Conservation (phyloP, 805 yeast species). For the Saccharomycopsis synnaedendra region DNA sequence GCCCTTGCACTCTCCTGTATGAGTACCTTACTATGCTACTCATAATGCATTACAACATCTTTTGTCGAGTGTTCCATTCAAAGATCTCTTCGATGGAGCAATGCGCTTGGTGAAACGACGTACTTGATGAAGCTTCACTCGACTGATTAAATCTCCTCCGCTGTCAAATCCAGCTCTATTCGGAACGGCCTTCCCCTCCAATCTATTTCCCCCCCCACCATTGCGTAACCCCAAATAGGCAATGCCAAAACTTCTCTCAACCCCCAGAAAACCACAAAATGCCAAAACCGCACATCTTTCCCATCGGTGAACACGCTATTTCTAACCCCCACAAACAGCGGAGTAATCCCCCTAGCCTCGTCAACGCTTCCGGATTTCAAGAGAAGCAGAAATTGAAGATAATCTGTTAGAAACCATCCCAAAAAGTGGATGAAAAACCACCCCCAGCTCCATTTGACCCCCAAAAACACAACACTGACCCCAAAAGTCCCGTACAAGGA, state of each 20-base stretch:
- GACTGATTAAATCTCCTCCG: constrained; percentile 37
- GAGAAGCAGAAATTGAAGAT: constrained; percentile 40
- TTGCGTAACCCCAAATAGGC: constrained; percentile 76
- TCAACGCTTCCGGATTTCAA: constrained; percentile 21
- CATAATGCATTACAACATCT: too few relatives aligned
- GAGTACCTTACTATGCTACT: too few relatives aligned
- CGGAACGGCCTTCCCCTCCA: constrained; percentile 72
- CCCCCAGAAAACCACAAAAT: constrained; percentile 35
- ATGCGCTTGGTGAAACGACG: too few relatives aligned
- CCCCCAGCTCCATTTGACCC: constrained; percentile 23
- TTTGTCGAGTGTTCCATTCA: too few relatives aligned
- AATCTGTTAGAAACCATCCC: constrained; percentile 59
- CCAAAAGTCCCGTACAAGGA: constrained; percentile 60
- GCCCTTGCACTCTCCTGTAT: too few relatives aligned
- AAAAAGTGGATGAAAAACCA: constrained; percentile 42
- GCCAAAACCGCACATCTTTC: constrained; percentile 7
- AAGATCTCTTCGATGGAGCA: too few relatives aligned
- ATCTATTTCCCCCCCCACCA: constrained; percentile 65
- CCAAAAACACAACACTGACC: constrained; percentile 33
- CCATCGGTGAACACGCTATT: constrained; percentile 12
- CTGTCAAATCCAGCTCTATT: constrained; percentile 64
- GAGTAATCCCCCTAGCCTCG: constrained; percentile 3
- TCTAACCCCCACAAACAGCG: not conserved
- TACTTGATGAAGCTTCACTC: not conserved
- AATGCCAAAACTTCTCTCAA: constrained; percentile 64